phyloP scores from a whole-genome alignment of 2,329 filamentous ascomycete genomes.

The Epichloe amarillans region DNA sequence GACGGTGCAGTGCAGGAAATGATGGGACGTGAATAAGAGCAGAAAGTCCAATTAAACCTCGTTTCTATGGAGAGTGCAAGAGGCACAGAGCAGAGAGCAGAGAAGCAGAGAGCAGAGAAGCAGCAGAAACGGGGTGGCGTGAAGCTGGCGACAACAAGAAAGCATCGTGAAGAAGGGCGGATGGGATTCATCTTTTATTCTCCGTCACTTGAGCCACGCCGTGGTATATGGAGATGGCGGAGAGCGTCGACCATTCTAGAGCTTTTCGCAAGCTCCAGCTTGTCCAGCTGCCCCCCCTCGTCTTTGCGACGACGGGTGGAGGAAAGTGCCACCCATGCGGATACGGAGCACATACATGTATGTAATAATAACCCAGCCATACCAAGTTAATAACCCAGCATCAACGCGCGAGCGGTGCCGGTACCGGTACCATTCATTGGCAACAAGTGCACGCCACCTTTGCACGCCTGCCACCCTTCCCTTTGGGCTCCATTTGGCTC shows the following conservation, averaged over 20 bases:
- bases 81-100: neutral
- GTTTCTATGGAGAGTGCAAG: neutral
- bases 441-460: constrained; percentile 2
- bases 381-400: neutral
- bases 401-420: neutral
- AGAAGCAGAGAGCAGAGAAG: neutral
- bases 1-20: neutral
- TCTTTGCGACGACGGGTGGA: neutral
- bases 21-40: neutral
- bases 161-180: constrained; percentile 1
- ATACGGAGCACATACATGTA: neutral
- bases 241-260: constrained; percentile 5
- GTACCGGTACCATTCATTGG: neutral
- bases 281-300: neutral
- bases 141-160: neutral
- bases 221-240: constrained; percentile 7
- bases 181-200: constrained; percentile 6
- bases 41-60: neutral
- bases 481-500: neutral
- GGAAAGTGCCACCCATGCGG: constrained; percentile 2
- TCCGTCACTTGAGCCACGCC: constrained; percentile 8
- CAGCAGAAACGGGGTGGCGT: neutral
- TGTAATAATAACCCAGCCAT: neutral
- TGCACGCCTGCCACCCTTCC: neutral
- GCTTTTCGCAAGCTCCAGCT: constrained; percentile 2